phyloP scores from a whole-genome alignment of 805 yeast genomes.

The Ogataea trehalophila region DNA sequence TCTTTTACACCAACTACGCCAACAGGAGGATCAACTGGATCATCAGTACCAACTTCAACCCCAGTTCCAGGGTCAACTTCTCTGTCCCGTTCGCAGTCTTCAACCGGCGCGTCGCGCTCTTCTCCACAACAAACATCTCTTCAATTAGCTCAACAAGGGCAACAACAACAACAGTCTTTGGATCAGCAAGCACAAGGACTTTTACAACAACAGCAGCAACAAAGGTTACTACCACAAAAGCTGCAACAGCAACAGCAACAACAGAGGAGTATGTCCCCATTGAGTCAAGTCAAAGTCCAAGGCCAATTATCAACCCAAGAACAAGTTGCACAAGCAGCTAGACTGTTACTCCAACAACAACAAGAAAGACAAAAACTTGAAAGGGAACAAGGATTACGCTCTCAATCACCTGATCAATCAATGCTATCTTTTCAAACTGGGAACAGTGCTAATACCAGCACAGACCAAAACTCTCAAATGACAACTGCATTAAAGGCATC shows the following conservation, averaged over 20 bases:
- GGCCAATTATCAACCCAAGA: not conserved
- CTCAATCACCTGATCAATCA: slow-evolving; percentile 9
- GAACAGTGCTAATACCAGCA: too few species aligned
- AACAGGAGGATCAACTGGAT: too few species aligned
- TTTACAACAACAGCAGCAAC: slow-evolving; percentile 1
- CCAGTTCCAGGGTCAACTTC: not conserved
- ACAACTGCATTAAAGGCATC: too few species aligned
- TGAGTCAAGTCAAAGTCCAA: slow-evolving; percentile 2
- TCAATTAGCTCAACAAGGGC: slow-evolving; percentile 9
- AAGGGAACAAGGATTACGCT: slow-evolving; percentile 7
- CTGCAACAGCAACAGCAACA: slow-evolving; percentile 3
- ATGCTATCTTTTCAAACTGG: too few species aligned
- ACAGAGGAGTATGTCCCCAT: slow-evolving; percentile 1
- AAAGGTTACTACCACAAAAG: not conserved
- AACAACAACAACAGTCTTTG: too few species aligned
- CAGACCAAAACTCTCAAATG: too few species aligned
- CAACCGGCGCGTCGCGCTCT: too few species aligned
- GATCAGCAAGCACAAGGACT: too few species aligned
- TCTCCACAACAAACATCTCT: not conserved
- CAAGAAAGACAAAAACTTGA: slow-evolving; percentile 2
- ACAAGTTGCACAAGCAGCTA: slow-evolving; percentile 3
- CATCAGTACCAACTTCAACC: not conserved
- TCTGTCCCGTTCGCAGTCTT: too few species aligned
- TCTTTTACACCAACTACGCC: not conserved
- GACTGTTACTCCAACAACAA: slow-evolving; percentile 3